Conservation (phyloP, 2,329 filamentous ascomycete genomes). For the Thelonectria rubi region DNA sequence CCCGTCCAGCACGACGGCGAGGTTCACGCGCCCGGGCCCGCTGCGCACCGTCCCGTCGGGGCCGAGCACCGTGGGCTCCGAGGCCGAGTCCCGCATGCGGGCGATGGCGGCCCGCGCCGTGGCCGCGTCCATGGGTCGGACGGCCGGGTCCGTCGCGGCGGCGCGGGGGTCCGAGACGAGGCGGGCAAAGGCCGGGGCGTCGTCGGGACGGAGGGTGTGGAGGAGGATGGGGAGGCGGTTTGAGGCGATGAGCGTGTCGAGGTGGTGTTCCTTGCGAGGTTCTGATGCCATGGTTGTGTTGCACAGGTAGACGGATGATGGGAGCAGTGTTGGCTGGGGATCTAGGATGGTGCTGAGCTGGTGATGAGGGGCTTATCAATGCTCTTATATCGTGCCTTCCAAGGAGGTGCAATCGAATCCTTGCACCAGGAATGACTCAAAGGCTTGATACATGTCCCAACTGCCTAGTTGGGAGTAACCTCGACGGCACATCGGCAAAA, state of each 20-base stretch:
- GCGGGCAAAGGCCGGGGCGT: constrained; percentile 12
- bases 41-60: constrained; percentile 3
- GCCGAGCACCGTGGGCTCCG: constrained; percentile 6
- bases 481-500: constrained; percentile 4
- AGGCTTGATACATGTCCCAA: background rate
- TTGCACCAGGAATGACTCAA: constrained; percentile 15
- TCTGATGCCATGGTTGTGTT: constrained; percentile 1
- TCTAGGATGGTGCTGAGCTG: background rate
- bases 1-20: constrained; percentile 13
- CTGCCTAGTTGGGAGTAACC: constrained; percentile 13
- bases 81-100: constrained; percentile 17
- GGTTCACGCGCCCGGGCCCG: constrained; percentile 17
- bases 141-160: constrained; percentile 12
- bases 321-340: background rate
- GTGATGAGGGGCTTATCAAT: background rate
- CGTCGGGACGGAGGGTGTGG: constrained; percentile 3
- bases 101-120: constrained; percentile 6
- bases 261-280: constrained; percentile 1
- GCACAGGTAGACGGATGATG: too few species aligned
- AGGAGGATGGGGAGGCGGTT: constrained; percentile 5
- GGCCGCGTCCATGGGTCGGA: constrained; percentile 15
- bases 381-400: background rate
- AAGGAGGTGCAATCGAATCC: background rate
- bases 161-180: constrained; percentile 21
- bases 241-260: constrained; percentile 12